Conservation (phyloP, 1,284 basidiomycete species). For the Hemileia vastatrix region DNA sequence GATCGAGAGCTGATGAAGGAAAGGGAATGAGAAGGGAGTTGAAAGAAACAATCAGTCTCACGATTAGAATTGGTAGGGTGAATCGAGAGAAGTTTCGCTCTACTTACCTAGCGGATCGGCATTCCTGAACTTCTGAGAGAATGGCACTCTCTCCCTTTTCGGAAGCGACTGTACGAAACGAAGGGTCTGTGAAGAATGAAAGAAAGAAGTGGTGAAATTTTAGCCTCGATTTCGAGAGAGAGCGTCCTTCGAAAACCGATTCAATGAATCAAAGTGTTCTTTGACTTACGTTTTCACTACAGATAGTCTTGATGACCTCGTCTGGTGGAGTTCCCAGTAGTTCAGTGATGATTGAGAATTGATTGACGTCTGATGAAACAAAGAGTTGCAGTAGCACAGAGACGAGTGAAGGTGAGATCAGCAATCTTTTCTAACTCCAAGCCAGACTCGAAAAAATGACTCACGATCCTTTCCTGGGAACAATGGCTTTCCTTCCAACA, state of each 20-base stretch:
- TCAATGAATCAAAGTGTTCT: neutral
- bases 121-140: constrained; percentile 43
- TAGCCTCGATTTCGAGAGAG: too few species aligned
- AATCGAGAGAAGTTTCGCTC: neutral
- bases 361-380: constrained; percentile 35
- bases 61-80: too few species aligned
- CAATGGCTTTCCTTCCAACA: constrained; percentile 44
- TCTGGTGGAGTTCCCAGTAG: constrained; percentile 44
- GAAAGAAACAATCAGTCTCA: too few species aligned
- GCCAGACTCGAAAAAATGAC: too few species aligned
- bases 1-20: constrained; percentile 42
- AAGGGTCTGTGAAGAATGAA: constrained; percentile 29
- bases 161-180: constrained; percentile 44
- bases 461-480: constrained; percentile 43
- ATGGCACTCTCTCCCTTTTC: constrained; percentile 40
- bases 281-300: constrained; percentile 40
- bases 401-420: neutral
- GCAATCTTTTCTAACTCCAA: constrained; percentile 12
- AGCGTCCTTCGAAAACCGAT: too few species aligned
- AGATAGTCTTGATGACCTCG: constrained; percentile 45
- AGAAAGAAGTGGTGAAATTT: too few species aligned
- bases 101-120: constrained; percentile 33
- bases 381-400: neutral
- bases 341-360: constrained; percentile 45
- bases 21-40: neutral